phyloP scores from a whole-genome alignment of 192 early-diverging fungal species.

The Rhizophagus clarus region DNA sequence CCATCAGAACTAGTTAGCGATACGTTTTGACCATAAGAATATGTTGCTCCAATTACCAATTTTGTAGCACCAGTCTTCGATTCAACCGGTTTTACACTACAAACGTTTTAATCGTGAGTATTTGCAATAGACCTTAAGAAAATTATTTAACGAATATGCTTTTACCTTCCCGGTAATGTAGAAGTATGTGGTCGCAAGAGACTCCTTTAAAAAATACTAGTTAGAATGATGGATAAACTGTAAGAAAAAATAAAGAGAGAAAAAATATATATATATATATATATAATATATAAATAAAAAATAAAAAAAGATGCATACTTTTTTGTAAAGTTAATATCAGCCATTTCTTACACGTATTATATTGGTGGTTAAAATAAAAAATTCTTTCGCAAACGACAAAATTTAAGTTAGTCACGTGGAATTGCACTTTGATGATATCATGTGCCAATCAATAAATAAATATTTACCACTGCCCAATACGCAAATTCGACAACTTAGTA shows the following conservation, averaged over 20 bases:
- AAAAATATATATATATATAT: too few species aligned
- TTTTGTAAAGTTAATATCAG: not conserved
- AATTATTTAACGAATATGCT: not conserved
- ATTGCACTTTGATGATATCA: too few species aligned
- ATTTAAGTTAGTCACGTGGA: too few species aligned
- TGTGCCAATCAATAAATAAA: too few species aligned
- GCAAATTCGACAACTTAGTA: too few species aligned
- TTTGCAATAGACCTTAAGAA: not conserved
- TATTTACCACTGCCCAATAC: too few species aligned
- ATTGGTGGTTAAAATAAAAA: too few species aligned
- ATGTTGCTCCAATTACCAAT: slow-evolving; percentile 48
- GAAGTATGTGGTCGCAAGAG: slow-evolving; percentile 41
- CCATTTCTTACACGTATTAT: not conserved
- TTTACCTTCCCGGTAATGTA: slow-evolving; percentile 47
- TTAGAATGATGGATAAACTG: not conserved
- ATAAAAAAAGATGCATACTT: not conserved
- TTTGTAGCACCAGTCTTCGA: slow-evolving; percentile 46
- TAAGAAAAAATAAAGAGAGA: not conserved
- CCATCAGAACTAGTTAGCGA: slow-evolving; percentile 39
- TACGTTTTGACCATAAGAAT: slow-evolving; percentile 43
- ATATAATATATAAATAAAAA: too few species aligned
- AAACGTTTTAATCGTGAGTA: slow-evolving; percentile 15
- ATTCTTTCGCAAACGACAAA: too few species aligned
- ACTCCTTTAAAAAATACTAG: not conserved
- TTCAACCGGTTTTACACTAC: slow-evolving; percentile 48